These are phyloP conservation scores for Datisca glomerata DNA, from an alignment of 306 rosid species.

Conservation along the genomic window DNA sequence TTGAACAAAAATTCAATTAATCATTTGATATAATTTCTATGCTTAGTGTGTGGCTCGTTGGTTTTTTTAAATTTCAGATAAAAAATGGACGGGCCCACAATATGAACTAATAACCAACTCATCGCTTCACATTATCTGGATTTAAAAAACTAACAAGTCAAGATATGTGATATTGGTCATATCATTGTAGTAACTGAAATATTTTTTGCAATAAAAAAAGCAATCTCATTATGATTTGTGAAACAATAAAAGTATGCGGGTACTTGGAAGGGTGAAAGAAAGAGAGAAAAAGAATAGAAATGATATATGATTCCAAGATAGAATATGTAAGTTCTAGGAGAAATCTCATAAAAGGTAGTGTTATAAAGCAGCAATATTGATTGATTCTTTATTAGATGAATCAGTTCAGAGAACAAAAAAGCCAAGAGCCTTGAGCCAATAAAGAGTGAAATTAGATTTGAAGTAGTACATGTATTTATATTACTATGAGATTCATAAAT, in stretches of 20 bases:
- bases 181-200: background rate
- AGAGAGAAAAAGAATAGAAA: background rate
- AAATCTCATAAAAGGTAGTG: background rate
- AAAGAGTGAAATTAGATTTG: too few species aligned
- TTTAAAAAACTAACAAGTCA: background rate
- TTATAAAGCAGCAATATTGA: background rate
- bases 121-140: slow-evolving; percentile 1
- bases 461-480: too few species aligned
- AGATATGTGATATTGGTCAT: background rate
- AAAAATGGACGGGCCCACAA: too few species aligned
- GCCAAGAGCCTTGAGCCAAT: background rate
- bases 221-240: background rate
- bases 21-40: background rate
- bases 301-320: background rate
- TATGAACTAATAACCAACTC: background rate
- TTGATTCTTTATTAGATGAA: background rate
- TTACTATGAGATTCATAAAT: too few species aligned
- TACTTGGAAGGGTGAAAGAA: background rate
- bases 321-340: background rate
- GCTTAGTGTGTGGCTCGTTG: background rate
- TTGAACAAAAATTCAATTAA: background rate
- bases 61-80: background rate
- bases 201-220: background rate
- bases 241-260: background rate
- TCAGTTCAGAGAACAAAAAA: background rate